phyloP scores from a whole-genome alignment of 805 yeast species.

The Teunomyces pallodes region DNA sequence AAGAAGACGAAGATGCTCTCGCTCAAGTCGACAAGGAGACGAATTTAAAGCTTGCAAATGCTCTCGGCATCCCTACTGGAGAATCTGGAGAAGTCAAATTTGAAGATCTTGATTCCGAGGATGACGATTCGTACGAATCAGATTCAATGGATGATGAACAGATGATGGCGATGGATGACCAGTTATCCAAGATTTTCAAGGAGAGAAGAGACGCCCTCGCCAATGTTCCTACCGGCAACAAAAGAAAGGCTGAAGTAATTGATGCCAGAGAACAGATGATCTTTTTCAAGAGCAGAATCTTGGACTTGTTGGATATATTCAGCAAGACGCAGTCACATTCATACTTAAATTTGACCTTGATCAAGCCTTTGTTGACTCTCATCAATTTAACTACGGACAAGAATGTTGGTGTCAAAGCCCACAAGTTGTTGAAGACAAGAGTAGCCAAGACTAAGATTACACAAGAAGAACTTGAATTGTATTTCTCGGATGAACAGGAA shows the following conservation, averaged over 20 bases:
- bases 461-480: slow-evolving; percentile 15
- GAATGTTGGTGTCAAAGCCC: slow-evolving; percentile 69
- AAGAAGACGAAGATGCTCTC: slow-evolving; percentile 11
- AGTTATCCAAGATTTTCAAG: slow-evolving; percentile 77
- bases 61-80: slow-evolving; percentile 58
- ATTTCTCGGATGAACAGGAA: slow-evolving; percentile 15
- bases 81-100: slow-evolving; percentile 45
- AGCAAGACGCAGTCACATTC: slow-evolving; percentile 45
- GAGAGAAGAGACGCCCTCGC: slow-evolving; percentile 71
- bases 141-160: slow-evolving; percentile 90
- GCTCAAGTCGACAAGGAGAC: slow-evolving; percentile 42
- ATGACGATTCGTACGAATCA: slow-evolving; percentile 60
- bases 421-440: slow-evolving; percentile 61
- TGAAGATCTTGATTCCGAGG: slow-evolving; percentile 35
- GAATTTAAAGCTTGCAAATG: slow-evolving; percentile 64
- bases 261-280: slow-evolving; percentile 79
- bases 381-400: slow-evolving; percentile 69
- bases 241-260: slow-evolving; percentile 67
- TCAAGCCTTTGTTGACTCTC: slow-evolving; percentile 57
- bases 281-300: slow-evolving; percentile 70
- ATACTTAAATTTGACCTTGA: slow-evolving; percentile 39
- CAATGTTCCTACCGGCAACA: slow-evolving; percentile 51
- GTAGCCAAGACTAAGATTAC: slow-evolving; percentile 49
- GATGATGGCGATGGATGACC: slow-evolving; percentile 91
- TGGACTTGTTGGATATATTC: slow-evolving; percentile 73